Base-by-base conservation (phyloP, 2,329 filamentous ascomycete species). In the Sarocladium strictum region DNA sequence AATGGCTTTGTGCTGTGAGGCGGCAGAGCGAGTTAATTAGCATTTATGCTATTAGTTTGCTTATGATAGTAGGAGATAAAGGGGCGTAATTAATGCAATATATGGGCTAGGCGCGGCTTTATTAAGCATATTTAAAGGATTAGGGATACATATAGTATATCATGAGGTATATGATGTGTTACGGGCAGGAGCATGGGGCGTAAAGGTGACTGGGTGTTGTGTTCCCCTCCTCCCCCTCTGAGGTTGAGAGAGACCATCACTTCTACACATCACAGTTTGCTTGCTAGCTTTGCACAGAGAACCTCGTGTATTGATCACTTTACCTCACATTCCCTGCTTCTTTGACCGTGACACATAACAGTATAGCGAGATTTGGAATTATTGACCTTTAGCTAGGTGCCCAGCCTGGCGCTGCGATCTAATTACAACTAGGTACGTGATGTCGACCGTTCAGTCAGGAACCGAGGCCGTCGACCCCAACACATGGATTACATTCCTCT, bases 401-500 rank as follows among this genome's bases (percentile, higher is more conserved):
- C 40, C 23, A 45, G 40, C 40, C 40, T 19, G 40, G 40, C 40
- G 40, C 40, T 19, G 40, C 40, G 40, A 45, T 24, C 40, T 19
- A 45, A 21, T 45, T 19, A 45, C 40, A 45, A 9, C 40, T 19
- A 45, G 9, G 21, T 19, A 45, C 40, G 40, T 45, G 40, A 45
- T 45, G 40, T 45, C 40, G 15, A 45, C 40, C n/a, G 40, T 45
- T 19, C 40, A 45, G 40, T 45, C 40, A 45, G 40, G 23, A 45
- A 45, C 40, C 40, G 40, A 19, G 40, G 40, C 40, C 40, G 40
- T 23, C 21, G 40, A 45, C 40, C 40, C 40, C 40, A 24, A 45
- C 40, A 45, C 40, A 45, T 45, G 40, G n/a, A 45, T 23, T 45
- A 45, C 40, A 45, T n/a, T n/a, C n/a, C n/a, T n/a, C n/a, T n/a